Evolutionary conservation across 805 yeast species (phyloP).

Genomic region (Kuraishia piskuri): DNA sequence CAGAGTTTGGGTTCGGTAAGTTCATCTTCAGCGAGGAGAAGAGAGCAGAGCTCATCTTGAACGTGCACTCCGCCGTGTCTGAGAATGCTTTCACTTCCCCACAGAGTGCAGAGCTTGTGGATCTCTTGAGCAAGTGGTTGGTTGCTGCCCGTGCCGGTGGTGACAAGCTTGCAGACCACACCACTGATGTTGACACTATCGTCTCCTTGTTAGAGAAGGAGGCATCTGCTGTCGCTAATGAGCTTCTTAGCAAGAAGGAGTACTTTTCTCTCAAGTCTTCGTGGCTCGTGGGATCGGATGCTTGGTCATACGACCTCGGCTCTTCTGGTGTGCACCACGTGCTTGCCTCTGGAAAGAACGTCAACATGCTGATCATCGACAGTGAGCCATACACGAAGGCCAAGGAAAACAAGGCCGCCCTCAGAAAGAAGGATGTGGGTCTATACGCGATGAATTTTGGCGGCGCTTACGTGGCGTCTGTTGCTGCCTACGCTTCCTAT

Average conservation of each 20-base stretch:
- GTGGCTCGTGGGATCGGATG: constrained; percentile 92
- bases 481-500: constrained; percentile 88
- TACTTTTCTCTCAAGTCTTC: constrained; percentile 40
- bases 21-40: constrained; percentile 51
- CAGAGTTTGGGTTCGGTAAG: constrained; percentile 84
- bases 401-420: constrained; percentile 30
- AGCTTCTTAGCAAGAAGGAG: constrained; percentile 37
- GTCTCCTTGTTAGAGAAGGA: constrained; percentile 30
- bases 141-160: constrained; percentile 34
- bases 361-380: constrained; percentile 82
- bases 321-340: constrained; percentile 86
- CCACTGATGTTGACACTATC: constrained; percentile 18
- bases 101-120: constrained; percentile 40
- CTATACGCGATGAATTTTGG: constrained; percentile 92
- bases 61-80: constrained; percentile 38
- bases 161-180: constrained; percentile 15
- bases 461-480: constrained; percentile 84
- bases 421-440: constrained; percentile 86
- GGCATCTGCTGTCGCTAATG: constrained; percentile 29
- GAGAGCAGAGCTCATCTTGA: constrained; percentile 32
- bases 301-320: constrained; percentile 93
- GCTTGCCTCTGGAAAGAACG: constrained; percentile 61
- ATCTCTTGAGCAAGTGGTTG: constrained; percentile 63
- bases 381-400: constrained; percentile 57
- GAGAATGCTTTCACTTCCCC: constrained; percentile 32